Conservation (phyloP, 441 rosid species). For the Populus hybrid region DNA sequence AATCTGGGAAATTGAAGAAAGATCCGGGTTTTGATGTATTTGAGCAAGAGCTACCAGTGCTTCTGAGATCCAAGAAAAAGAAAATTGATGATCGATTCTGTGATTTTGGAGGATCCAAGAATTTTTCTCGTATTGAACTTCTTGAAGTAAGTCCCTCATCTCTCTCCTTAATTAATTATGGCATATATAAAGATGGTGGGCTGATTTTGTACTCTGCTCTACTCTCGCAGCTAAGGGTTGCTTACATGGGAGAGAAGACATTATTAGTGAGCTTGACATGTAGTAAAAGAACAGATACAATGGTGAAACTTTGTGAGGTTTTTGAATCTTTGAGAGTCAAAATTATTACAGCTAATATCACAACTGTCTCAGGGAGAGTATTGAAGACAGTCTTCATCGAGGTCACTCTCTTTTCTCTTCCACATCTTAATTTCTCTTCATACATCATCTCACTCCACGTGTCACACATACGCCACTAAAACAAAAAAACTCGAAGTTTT, state of each 20-base stretch:
- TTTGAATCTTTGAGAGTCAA: constrained; percentile 80
- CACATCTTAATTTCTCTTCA: constrained; percentile 7
- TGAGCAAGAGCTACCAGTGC: constrained; percentile 53
- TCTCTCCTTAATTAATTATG: neutral
- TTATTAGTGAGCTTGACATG: constrained; percentile 81
- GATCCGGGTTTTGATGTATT: constrained; percentile 33
- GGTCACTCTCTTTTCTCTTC: constrained; percentile 36
- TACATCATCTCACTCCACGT: neutral
- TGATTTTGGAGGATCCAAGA: constrained; percentile 32
- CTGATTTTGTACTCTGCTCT: neutral
- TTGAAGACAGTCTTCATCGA: constrained; percentile 75
- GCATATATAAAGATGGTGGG: neutral
- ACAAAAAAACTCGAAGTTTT: too few relatives aligned
- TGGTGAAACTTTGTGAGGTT: constrained; percentile 81
- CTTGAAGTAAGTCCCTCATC: constrained; percentile 49
- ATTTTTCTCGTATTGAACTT: constrained; percentile 52
- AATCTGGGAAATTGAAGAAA: constrained; percentile 46
- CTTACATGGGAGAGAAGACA: constrained; percentile 64
- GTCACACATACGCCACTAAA: neutral
- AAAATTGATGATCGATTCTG: constrained; percentile 37
- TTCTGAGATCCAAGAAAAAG: constrained; percentile 68
- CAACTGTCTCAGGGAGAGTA: constrained; percentile 69
- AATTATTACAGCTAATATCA: constrained; percentile 71
- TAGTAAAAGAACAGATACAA: constrained; percentile 72
- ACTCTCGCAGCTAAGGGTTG: constrained; percentile 56